Base-by-base conservation (phyloP, 129 eudicot species). In the Deinandra increscens region DNA sequence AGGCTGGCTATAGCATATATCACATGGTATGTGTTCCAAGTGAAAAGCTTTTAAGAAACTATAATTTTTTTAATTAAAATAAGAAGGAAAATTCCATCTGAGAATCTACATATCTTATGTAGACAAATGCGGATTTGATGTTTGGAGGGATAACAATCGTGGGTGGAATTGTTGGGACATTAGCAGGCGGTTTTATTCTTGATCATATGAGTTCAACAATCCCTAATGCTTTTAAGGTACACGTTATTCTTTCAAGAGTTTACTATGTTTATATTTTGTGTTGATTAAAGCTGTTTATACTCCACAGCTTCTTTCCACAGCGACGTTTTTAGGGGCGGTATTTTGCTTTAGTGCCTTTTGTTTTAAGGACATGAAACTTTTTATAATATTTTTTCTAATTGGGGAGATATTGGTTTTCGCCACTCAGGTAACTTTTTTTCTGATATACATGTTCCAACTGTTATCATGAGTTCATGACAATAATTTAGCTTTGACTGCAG, bases 221-320 rank as follows among this genome's bases (percentile, higher is more conserved):
- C 51, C 79, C 91, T 33, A 91, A 91, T 73, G 97, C 97, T 17
- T 91, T 91, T 77, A 91, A 91, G 96, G 97, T 88, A 78, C 54
- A 37, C 67, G 61, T n/a, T 13, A 9, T 64, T 20, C 13, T 61
- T 66, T 67, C 0, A n/a, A 46, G 26, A 50, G 20, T 45, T 18
- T 22, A 41, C 6, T 55, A 22, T 56, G 2, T 23, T 5, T 23
- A 10, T 54, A 1, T 17, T 41, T 15, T 54, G 10, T 75, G 18
- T 55, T 49, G 36, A 66, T 55, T 44, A 72, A 68, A 14, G 51
- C 70, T 58, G 56, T 70, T 63, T 26, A 33, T 46, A 61, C 60
- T 66, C 37, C 69, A 81, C 86, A 91, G 97, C 96, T 91, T 84
- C 87, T 91, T 38, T 80, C 97, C 0, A 63, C 50, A 50, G 79